Evolutionary conservation across 2,329 filamentous ascomycete species (phyloP), one percentile per base, ranked within the genome.

Genomic region (Mycocentrospora acerina): DNA sequence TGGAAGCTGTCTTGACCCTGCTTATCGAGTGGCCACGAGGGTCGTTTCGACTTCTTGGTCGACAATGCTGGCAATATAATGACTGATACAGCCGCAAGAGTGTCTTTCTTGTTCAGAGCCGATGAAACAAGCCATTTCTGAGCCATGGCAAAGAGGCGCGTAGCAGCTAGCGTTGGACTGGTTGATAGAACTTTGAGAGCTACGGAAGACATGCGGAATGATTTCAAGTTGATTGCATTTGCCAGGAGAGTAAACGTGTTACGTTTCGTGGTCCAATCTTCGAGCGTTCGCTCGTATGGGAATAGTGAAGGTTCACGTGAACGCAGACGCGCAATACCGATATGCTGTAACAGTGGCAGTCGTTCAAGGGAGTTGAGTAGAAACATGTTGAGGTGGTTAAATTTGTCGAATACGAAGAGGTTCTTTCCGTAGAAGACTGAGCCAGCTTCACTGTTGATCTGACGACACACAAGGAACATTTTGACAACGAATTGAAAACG

Each of bases 351-450:
- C n/a, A 41, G 24, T 7, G 33, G 24, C 2, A 41, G 29, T 10
- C 39, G 33, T 9, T 24, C 17, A 3, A 17, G 7, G 29, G 37
- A 37, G 17, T 41, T 29, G 8, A 15, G 4, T 3, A 37, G 33
- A 15, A 41, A 41, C 5, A 25, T 13, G 17, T 33, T 24, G 2
- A 41, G 16, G 15, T 37, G 33, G n/a, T n/a, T n/a, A 4, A 29
- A 18, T 2, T 28, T 15, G 17, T 28, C 30, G 19, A 42, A 37
- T 8, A 19, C 18, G 18, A 42, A 42, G 18, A 42, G 12, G 15
- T 42, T 42, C 13, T 24, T 12, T 14, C 40, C 35, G 15, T 37
- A 42, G 35, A 42, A 37, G 12, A 37, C 19, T 7, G 34, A 4
- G 4, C 29, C 26, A 15, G 34, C 34, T 35, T 42, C 40, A 7